These are phyloP conservation scores for Colletotrichum chrysophilum DNA, from an alignment of 2,329 filamentous ascomycete species.

Conservation along the genomic window DNA sequence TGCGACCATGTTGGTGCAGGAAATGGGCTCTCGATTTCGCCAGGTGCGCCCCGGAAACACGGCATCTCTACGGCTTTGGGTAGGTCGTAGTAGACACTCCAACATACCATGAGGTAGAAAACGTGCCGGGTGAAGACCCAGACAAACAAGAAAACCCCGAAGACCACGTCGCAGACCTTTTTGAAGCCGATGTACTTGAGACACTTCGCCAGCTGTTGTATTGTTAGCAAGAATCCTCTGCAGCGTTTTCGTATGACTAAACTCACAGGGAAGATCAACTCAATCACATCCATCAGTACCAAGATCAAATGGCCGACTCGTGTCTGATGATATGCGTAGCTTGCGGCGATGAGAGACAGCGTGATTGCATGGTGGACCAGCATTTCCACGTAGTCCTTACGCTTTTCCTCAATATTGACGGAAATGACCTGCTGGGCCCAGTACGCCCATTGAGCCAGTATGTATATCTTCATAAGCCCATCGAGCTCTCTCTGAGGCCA, in stretches of 20 bases:
- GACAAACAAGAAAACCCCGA: neutral
- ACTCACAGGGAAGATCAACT: neutral
- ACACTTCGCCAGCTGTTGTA: neutral
- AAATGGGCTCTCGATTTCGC: neutral
- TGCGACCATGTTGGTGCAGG: neutral
- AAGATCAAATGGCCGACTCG: neutral
- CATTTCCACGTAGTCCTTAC: neutral
- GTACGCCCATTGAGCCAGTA: neutral
- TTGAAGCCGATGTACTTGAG: neutral
- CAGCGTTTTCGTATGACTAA: neutral
- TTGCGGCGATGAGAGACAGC: neutral
- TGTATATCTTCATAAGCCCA: slow-evolving; percentile 1
- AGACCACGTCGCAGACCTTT: neutral
- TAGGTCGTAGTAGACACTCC: neutral
- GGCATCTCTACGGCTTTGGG: neutral
- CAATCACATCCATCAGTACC: neutral
- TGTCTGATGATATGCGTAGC: neutral
- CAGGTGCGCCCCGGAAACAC: neutral
- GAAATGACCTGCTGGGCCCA: slow-evolving; percentile 9
- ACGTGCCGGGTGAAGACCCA: neutral
- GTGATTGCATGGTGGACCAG: neutral
- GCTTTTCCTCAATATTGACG: neutral
- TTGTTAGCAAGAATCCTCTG: neutral
- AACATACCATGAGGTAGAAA: neutral
- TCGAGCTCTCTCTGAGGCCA: neutral